Conservation (phyloP, 2,329 filamentous ascomycete genomes). For the Exophiala sideris region DNA sequence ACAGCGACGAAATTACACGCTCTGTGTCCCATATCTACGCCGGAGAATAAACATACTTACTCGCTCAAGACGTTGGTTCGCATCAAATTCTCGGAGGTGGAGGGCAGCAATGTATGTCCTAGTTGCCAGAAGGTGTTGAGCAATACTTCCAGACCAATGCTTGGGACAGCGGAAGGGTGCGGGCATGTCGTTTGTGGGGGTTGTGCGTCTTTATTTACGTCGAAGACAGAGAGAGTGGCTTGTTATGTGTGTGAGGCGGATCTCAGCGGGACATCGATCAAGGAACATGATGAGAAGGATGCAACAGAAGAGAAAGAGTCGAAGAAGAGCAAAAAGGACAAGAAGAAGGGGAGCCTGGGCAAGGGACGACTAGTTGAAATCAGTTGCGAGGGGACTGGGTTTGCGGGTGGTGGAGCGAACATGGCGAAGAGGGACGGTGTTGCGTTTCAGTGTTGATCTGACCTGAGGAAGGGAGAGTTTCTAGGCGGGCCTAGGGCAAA, state of each 20-base stretch:
- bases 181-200: slow-evolving; percentile 87
- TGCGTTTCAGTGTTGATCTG: slow-evolving; percentile 71
- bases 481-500: too few species aligned
- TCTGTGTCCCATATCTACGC: slow-evolving; percentile 70
- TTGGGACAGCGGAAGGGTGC: slow-evolving; percentile 69
- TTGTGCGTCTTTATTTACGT: slow-evolving; percentile 76
- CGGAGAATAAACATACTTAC: slow-evolving; percentile 66
- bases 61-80: slow-evolving; percentile 74
- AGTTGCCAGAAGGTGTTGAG: slow-evolving; percentile 78
- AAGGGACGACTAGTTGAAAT: slow-evolving; percentile 74
- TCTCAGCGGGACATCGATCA: slow-evolving; percentile 49
- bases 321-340: slow-evolving; percentile 34
- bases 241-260: slow-evolving; percentile 89
- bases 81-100: slow-evolving; percentile 73
- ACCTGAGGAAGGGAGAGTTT: neutral
- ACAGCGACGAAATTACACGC: slow-evolving; percentile 66
- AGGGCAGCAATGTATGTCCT: slow-evolving; percentile 65
- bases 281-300: slow-evolving; percentile 16
- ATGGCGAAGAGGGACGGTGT: slow-evolving; percentile 75
- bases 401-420: slow-evolving; percentile 81
- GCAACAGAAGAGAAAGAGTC: slow-evolving; percentile 15
- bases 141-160: slow-evolving; percentile 76
- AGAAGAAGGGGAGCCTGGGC: slow-evolving; percentile 54
- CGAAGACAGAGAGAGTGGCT: slow-evolving; percentile 43
- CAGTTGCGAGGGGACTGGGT: slow-evolving; percentile 84